Evolutionary conservation across 1,139 yeast species (phyloP).

Genomic region (Kodamaea fungicola): DNA sequence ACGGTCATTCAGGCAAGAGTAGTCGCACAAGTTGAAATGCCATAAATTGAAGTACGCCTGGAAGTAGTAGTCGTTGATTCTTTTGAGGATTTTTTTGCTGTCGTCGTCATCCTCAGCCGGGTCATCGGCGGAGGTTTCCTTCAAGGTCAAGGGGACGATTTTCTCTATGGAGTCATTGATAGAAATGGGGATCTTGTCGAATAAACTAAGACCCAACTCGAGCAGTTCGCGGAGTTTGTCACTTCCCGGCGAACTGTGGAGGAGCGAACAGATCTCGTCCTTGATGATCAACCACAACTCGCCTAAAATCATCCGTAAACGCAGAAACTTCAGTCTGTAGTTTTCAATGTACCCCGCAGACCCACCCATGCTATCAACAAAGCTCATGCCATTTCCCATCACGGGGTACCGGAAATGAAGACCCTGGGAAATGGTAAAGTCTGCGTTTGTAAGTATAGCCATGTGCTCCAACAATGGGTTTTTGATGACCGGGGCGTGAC

Average conservation of each 20-base stretch:
- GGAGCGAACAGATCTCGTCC: slow-evolving; percentile 41
- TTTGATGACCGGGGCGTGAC: slow-evolving; percentile 66
- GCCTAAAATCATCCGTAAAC: slow-evolving; percentile 59
- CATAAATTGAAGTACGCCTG: slow-evolving; percentile 68
- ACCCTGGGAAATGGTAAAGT: slow-evolving; percentile 69
- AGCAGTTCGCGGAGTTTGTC: slow-evolving; percentile 16
- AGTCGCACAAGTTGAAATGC: slow-evolving; percentile 74
- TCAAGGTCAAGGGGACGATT: slow-evolving; percentile 38
- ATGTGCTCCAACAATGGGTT: slow-evolving; percentile 67
- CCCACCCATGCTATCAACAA: slow-evolving; percentile 45
- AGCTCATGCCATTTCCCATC: slow-evolving; percentile 67
- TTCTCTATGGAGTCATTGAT: slow-evolving; percentile 35
- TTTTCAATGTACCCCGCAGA: slow-evolving; percentile 49
- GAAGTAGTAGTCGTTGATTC: slow-evolving; percentile 54
- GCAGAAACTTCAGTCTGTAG: slow-evolving; percentile 59
- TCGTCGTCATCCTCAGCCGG: slow-evolving; percentile 17
- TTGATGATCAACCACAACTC: slow-evolving; percentile 64
- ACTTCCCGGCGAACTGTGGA: slow-evolving; percentile 7
- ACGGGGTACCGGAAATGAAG: slow-evolving; percentile 71
- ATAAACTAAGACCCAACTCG: slow-evolving; percentile 56
- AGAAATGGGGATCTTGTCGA: slow-evolving; percentile 65
- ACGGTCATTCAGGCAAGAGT: slow-evolving; percentile 8
- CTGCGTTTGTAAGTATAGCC: slow-evolving; percentile 65
- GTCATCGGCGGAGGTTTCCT: slow-evolving; percentile 13
- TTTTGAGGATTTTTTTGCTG: slow-evolving; percentile 23